Conservation (phyloP, 2,329 filamentous ascomycete genomes). For the Pseudocercospora crystallina region DNA sequence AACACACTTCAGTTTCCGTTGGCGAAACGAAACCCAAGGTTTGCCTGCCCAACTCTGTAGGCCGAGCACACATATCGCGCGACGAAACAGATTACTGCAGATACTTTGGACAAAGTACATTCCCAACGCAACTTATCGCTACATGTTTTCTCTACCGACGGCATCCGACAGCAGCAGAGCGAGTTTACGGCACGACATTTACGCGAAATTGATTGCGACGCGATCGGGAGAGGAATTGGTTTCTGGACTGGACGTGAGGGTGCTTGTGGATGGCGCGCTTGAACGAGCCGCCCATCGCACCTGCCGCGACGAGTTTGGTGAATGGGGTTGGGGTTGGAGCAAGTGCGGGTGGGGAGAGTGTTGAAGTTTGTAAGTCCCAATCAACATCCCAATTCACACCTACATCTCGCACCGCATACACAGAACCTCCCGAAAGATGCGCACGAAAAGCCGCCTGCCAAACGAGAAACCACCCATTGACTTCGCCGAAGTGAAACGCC, state of each 20-base stretch:
- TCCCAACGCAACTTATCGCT: too few relatives aligned
- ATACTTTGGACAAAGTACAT: too few relatives aligned
- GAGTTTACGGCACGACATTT: too few relatives aligned
- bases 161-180: too few relatives aligned
- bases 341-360: slow-evolving; percentile 53
- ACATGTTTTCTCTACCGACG: too few relatives aligned
- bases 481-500: slow-evolving; percentile 64
- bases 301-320: slow-evolving; percentile 25
- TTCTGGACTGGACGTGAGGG: too few relatives aligned
- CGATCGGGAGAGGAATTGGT: too few relatives aligned
- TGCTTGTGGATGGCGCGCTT: slow-evolving; percentile 67
- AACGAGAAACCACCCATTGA: slow-evolving; percentile 27
- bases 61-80: too few relatives aligned
- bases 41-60: too few relatives aligned
- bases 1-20: not conserved
- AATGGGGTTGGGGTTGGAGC: slow-evolving; percentile 15
- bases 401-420: slow-evolving; percentile 2
- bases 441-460: slow-evolving; percentile 32
- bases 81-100: not conserved
- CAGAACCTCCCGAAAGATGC: slow-evolving; percentile 25
- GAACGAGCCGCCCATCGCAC: slow-evolving; percentile 68
- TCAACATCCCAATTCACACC: not conserved
- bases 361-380: slow-evolving; percentile 66
- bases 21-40: too few relatives aligned
- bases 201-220: too few relatives aligned